phyloP scores from a whole-genome alignment of 106 monocot genomes.

The Platanthera zijinensis region DNA sequence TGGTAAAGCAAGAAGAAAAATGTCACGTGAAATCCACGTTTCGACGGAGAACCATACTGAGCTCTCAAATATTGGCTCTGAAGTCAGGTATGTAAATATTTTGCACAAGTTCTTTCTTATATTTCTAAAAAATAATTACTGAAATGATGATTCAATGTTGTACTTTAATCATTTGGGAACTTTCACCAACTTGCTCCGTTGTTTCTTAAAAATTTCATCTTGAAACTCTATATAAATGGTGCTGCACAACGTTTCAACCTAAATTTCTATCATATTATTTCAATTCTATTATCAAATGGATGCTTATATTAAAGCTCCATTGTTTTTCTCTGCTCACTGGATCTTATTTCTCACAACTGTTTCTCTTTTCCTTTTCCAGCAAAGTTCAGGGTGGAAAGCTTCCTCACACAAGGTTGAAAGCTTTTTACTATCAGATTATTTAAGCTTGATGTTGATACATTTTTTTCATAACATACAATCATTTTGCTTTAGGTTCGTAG shows the following conservation, averaged over 20 bases:
- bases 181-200: too few species aligned
- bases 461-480: background rate
- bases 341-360: background rate
- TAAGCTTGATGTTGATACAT: background rate
- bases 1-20: conserved; percentile 9
- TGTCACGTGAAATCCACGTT: background rate
- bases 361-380: conserved; percentile 2
- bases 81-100: conserved; percentile 9
- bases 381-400: conserved; percentile 15
- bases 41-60: background rate
- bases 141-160: background rate
- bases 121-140: background rate
- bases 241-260: too few species aligned
- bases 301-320: background rate
- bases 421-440: conserved; percentile 2
- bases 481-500: background rate
- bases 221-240: too few species aligned
- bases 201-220: too few species aligned
- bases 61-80: conserved; percentile 4
- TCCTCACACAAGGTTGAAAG: conserved; percentile 12
- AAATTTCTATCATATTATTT: background rate
- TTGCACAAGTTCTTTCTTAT: background rate
- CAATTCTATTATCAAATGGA: background rate
- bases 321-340: too few species aligned
- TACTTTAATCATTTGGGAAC: background rate